phyloP scores from a whole-genome alignment of 495 filamentous ascomycete genomes.

The Penicillium waksmanii region DNA sequence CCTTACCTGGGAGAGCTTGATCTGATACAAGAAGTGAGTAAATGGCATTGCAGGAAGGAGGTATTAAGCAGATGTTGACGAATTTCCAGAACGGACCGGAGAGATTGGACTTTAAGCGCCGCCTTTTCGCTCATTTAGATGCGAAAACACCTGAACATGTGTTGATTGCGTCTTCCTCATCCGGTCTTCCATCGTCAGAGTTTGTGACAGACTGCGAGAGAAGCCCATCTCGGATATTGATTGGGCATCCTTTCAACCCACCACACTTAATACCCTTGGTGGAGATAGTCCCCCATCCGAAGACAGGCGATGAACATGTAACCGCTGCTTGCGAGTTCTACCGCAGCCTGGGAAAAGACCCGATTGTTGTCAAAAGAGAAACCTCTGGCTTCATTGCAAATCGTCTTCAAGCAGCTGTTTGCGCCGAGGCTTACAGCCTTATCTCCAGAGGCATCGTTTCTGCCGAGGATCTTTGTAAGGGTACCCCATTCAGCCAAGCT shows the following conservation, averaged over 20 bases:
- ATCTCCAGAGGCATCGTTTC: conserved; percentile 36
- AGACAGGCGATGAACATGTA: conserved; percentile 11
- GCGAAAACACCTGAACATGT: conserved; percentile 15
- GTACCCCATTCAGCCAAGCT: not conserved
- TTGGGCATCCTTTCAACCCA: conserved; percentile 62
- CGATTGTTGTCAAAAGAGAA: conserved; percentile 52
- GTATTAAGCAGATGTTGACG: too few species aligned
- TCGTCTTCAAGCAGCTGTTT: conserved; percentile 39
- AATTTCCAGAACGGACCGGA: conserved; percentile 22
- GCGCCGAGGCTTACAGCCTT: conserved; percentile 39
- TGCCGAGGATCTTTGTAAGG: conserved; percentile 37
- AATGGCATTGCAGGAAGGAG: not conserved
- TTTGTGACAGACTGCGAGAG: conserved; percentile 27
- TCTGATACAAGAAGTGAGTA: conserved; percentile 24
- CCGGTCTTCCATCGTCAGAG: conserved; percentile 26
- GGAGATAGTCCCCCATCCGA: conserved; percentile 51
- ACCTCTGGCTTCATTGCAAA: conserved; percentile 45
- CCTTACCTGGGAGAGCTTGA: conserved; percentile 13
- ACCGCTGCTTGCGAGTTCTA: conserved; percentile 46
- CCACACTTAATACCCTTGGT: conserved; percentile 60
- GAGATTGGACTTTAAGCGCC: conserved; percentile 24
- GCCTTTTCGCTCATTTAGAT: conserved; percentile 26
- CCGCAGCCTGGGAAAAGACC: conserved; percentile 40
- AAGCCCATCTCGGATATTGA: conserved; percentile 43
- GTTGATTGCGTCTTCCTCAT: conserved; percentile 28